Evolutionary conservation across 1,284 basidiomycete genomes (phyloP), one percentile per base, ranked within the genome.

Genomic region (Polyporus tsugae): DNA sequence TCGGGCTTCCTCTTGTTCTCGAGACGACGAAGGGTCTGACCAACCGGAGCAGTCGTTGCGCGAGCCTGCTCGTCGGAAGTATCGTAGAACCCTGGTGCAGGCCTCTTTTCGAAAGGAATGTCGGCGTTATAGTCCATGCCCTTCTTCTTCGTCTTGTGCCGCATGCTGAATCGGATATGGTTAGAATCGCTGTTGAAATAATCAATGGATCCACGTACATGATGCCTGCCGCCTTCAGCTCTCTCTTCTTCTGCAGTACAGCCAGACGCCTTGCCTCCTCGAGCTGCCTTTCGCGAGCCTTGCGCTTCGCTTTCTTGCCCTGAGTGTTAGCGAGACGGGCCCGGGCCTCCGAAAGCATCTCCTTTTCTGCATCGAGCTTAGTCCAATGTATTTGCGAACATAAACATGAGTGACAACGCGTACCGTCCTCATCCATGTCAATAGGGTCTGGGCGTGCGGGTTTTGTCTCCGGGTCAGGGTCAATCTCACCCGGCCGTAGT

Each of bases 121-220:
- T 99, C 98, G 68, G 95, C 91, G 78, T 98, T 99, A 83, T 99
- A 99, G 80, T 99, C 97, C 96, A 99, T 98, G 67, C 95, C 96
- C 80, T 94, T 97, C 82, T 94, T 94, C 84, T 99, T 99, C 15
- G 92, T 91, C 82, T 97, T 97, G 76, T 92, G 89, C 42, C 92
- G 89, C 91, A 94, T 93, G 70, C 91, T 91, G 69, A 9, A 38
- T 36, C 66, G 44, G 6, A 42, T 52, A 25, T 53, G 10, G 38
- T 38, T 49, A 42, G 78, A 62, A 82, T 73, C 22, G 72, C 17
- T 60, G 53, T n/a, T 7, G 6, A 60, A 15, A 17, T 52, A 13
- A 61, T 39, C 42, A 60, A 60, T n/a, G 55, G 62, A 33, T 49
- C n/a, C 22, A 84, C 89, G 70, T 78, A 95, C 93, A 98, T 95